Conservation (phyloP, 768 basidiomycete genomes). For the Lactarius pseudohatsudake region DNA sequence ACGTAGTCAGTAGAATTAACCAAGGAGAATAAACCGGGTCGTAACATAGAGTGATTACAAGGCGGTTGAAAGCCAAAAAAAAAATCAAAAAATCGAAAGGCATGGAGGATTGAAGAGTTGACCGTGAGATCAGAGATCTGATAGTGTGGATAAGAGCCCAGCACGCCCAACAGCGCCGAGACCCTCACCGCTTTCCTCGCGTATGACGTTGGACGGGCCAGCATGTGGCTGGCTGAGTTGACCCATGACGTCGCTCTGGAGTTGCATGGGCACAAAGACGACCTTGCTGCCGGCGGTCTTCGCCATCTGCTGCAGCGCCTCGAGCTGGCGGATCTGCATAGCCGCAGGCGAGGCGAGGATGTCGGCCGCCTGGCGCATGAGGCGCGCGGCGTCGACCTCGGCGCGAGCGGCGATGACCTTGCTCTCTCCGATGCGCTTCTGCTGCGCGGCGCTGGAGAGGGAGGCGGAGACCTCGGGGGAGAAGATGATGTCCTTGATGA, state of each 20-base stretch:
- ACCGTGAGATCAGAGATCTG: conserved; percentile 39
- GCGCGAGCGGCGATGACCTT: conserved; percentile 96
- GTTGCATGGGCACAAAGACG: conserved; percentile 91
- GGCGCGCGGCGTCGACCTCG: conserved; percentile 90
- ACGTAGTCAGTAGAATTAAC: conserved; percentile 12
- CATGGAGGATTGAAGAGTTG: not conserved
- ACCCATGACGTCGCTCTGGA: conserved; percentile 68
- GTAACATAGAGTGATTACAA: too few species aligned
- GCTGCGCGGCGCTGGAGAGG: conserved; percentile 92
- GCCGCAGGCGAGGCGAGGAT: conserved; percentile 93
- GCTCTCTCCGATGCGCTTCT: conserved; percentile 94
- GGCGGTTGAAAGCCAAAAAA: not conserved
- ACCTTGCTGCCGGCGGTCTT: conserved; percentile 87
- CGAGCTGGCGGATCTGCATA: conserved; percentile 97
- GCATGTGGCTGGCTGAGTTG: conserved; percentile 40
- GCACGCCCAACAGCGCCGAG: conserved; percentile 48
- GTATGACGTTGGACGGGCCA: conserved; percentile 32
- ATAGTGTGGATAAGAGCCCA: conserved; percentile 52
- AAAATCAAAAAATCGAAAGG: not conserved
- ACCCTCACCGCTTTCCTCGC: conserved; percentile 42
- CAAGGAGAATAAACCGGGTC: not conserved
- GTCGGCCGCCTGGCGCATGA: conserved; percentile 97
- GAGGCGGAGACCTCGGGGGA: conserved; percentile 86
- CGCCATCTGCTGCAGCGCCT: conserved; percentile 95
- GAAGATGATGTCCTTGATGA: conserved; percentile 95